These are phyloP conservation scores for Erysimum pusillum DNA, from an alignment of 441 rosid genomes.

Conservation along the genomic window DNA sequence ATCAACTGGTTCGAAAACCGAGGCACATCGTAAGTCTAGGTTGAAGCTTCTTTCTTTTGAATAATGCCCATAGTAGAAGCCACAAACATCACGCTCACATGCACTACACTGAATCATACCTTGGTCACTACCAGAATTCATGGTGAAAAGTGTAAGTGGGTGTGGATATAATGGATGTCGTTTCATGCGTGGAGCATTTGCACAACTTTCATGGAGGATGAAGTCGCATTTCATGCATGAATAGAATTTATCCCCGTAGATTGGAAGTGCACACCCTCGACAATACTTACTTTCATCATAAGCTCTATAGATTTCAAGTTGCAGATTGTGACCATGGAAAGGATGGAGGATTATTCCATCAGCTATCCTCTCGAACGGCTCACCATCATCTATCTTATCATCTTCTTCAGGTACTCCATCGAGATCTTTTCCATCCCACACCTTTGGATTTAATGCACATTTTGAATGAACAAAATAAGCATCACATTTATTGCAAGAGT, in stretches of 20 bases:
- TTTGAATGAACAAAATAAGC: conserved; percentile 1
- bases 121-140: too few species aligned
- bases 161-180: not conserved
- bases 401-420: not conserved
- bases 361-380: not conserved
- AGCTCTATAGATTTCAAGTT: not conserved
- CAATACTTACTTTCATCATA: not conserved
- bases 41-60: not conserved
- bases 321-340: not conserved
- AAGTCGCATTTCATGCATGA: not conserved
- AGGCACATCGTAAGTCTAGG: not conserved
- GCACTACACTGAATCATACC: not conserved
- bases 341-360: not conserved
- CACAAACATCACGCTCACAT: not conserved
- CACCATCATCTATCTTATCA: not conserved
- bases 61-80: not conserved
- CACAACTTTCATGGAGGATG: not conserved
- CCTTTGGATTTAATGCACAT: not conserved
- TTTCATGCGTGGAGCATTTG: not conserved
- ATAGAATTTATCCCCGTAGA: not conserved
- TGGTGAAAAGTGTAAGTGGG: not conserved
- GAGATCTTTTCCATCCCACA: not conserved
- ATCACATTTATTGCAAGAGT: not conserved
- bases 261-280: not conserved
- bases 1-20: not conserved